Evolutionary conservation across 495 filamentous ascomycete genomes (phyloP), one percentile per base, ranked within the genome.

Genomic region (Podospora pseudoanserina): DNA sequence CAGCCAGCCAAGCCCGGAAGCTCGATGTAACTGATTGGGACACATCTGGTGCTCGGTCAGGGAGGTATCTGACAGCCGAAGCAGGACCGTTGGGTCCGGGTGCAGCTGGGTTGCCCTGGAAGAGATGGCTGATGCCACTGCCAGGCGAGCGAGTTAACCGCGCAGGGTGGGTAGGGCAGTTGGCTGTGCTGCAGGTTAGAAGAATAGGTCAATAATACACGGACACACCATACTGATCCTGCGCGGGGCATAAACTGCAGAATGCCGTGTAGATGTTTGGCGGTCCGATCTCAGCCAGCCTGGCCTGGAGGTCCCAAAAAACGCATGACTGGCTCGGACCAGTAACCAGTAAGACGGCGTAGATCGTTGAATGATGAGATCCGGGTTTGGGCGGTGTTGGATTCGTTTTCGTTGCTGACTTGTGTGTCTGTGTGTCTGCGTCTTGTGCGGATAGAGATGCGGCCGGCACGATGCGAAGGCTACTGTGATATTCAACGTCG

Each of bases 71-170:
- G 57, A 60, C 61, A 70, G 64, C 56, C 64, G 65, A 68, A 68
- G 70, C 72, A 73, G 64, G 56, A 68, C 72, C 75, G 73, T 77
- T 77, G 67, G 66, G 75, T 58, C 70, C 64, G 63, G 68, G 68
- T 71, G 67, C 69, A 75, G 66, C 58, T 69, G 67, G 60, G 9
- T 13, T 49, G 39, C 39, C 39, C 39, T 49, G 39, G 15, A 49
- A 49, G 39, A 11, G 39, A 11, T 49, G 39, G 39, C 39, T 49
- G 39, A 49, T 49, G 39, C 39, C 9, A 49, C 30, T 20, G 15
- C 9, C 55, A 18, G 18, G 55, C 5, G 67, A 70, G 68, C 64
- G 67, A 70, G 70, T 68, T 73, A 73, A 72, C 72, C 71, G 74
- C 75, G 75, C 67, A 74, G 26, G 68, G 68, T 67, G 71, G 68